Percentiles rank a stretch among this genome's conserved stretches.
These are phyloP conservation scores for Haplosporangium sp. DNA, from an alignment of 371 early-diverging fungal genomes.

Conservation along the genomic window DNA sequence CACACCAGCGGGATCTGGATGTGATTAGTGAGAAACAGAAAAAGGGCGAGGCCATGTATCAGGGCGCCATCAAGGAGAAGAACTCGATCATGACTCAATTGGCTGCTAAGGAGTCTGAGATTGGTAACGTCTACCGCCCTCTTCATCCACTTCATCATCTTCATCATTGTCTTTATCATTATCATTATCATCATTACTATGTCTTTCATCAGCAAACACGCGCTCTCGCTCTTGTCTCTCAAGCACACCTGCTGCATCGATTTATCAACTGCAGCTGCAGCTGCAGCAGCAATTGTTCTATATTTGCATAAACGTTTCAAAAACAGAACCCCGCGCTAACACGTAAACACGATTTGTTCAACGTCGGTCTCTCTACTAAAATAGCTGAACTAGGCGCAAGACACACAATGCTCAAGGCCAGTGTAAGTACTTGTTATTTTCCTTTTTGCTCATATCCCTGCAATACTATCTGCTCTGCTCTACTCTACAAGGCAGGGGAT, in stretches of 20 bases:
- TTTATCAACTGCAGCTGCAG: too few relatives aligned
- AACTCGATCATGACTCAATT: slow-evolving; percentile 37
- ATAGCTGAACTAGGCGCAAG: slow-evolving; percentile 43
- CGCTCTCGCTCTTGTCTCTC: not conserved
- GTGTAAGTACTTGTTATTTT: slow-evolving; percentile 23
- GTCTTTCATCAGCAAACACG: not conserved
- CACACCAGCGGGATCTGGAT: slow-evolving; percentile 44
- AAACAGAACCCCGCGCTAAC: not conserved
- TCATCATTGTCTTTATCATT: not conserved
- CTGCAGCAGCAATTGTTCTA: too few relatives aligned
- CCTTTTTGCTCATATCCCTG: not conserved
- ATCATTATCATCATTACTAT: not conserved
- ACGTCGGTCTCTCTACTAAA: not conserved
- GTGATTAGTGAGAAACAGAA: slow-evolving; percentile 34
- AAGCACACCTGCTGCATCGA: too few relatives aligned
- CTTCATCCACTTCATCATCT: not conserved
- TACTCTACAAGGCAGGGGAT: too few relatives aligned
- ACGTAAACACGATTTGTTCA: not conserved
- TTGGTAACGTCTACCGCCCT: slow-evolving; percentile 16
- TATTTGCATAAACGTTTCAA: not conserved
- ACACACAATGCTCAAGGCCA: slow-evolving; percentile 34
- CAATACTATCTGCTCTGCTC: not conserved
- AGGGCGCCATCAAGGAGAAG: slow-evolving; percentile 47
- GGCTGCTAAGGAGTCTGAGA: slow-evolving; percentile 37
- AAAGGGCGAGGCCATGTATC: slow-evolving; percentile 43